Conservation (phyloP, 345 rosid species). For the Syzygium aromaticum region DNA sequence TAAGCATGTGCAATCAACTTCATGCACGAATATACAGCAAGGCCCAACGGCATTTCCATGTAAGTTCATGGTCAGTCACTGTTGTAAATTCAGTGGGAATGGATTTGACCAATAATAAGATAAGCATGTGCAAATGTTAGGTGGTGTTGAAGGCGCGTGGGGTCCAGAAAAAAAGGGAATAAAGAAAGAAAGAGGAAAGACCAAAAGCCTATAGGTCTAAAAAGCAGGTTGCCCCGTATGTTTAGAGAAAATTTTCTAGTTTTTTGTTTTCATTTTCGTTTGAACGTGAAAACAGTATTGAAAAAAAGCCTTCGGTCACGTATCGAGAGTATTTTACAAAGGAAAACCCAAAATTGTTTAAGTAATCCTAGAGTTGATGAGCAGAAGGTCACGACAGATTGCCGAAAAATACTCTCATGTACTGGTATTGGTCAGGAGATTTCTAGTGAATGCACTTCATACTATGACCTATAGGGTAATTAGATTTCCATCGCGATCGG, state of each 20-base stretch:
- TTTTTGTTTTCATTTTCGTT: neutral
- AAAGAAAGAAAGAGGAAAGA: neutral
- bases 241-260: neutral
- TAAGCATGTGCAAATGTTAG: rapidly evolving
- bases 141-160: neutral
- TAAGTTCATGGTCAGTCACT: no score
- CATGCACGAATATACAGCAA: neutral
- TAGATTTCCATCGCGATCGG: no score
- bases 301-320: neutral
- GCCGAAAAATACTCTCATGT: no score
- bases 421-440: no score
- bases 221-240: no score
- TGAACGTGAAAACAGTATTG: neutral
- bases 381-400: no score
- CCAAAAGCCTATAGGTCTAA: neutral
- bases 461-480: no score
- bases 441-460: no score
- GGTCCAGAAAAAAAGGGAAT: neutral
- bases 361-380: no score
- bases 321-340: neutral
- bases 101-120: no score
- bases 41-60: neutral
- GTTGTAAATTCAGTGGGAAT: no score
- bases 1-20: no score
- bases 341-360: neutral